These are phyloP conservation scores for Hyaloscypha hepaticicola DNA, from an alignment of 495 filamentous ascomycete genomes.

Conservation along the genomic window DNA sequence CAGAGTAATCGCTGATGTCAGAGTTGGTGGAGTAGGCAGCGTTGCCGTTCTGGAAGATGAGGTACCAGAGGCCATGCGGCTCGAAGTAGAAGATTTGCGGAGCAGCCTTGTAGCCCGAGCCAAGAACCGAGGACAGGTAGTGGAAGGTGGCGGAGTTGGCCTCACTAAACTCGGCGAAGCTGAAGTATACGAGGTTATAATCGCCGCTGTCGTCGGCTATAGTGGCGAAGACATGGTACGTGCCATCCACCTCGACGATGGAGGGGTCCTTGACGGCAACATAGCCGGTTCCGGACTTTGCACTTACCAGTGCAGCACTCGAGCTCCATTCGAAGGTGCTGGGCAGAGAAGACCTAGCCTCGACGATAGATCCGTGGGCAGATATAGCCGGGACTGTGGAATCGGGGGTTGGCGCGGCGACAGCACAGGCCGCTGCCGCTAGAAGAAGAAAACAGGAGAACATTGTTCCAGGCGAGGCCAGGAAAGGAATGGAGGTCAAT, in stretches of 20 bases:
- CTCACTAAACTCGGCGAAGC: constrained; percentile 5
- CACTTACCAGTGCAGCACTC: not conserved
- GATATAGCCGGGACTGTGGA: too few species aligned
- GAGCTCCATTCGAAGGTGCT: constrained; percentile 14
- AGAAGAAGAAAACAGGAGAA: too few species aligned
- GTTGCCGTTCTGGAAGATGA: constrained; percentile 11
- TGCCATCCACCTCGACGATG: constrained; percentile 2
- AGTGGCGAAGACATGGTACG: constrained; percentile 12
- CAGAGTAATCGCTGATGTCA: not conserved
- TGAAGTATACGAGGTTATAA: constrained; percentile 12
- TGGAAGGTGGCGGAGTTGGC: constrained; percentile 12
- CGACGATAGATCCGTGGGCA: too few species aligned
- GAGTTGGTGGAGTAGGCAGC: constrained; percentile 7
- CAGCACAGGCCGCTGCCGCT: too few species aligned
- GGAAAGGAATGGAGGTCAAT: too few species aligned
- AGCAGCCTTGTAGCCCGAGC: constrained; percentile 11
- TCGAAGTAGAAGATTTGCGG: constrained; percentile 13
- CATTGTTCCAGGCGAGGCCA: too few species aligned
- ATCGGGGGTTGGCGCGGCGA: too few species aligned
- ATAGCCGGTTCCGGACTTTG: not conserved
- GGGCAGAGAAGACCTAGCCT: constrained; percentile 1
- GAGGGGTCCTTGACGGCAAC: constrained; percentile 11
- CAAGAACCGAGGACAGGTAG: constrained; percentile 5
- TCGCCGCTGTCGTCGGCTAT: not conserved
- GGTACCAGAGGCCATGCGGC: constrained; percentile 7